A percentile compares a stretch with the other conserved stretches of the same genome.
Evolutionary conservation across 2,329 filamentous ascomycete genomes (phyloP).

Genomic region (Phaeophleospora eucalypticola): DNA sequence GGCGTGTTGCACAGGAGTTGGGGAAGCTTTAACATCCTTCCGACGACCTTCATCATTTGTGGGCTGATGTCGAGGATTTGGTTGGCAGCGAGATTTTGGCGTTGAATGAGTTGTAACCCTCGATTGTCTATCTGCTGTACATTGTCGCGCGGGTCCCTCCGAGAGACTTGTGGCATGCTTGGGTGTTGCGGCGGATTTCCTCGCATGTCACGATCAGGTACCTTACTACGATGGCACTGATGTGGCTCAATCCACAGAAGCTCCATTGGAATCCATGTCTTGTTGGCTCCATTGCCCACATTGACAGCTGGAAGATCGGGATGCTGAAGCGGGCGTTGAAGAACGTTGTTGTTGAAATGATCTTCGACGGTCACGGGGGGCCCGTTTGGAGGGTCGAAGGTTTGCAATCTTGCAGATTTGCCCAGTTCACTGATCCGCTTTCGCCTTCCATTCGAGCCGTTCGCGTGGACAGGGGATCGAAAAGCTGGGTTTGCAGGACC

Average conservation of each 20-base stretch:
- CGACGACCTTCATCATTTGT: constrained; percentile 2
- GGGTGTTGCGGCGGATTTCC: background rate
- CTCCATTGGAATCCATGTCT: constrained; percentile 10
- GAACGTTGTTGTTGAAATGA: constrained; percentile 10
- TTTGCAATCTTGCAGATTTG: background rate
- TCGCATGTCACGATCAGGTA: constrained; percentile 5
- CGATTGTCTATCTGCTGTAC: background rate
- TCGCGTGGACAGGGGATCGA: too few species aligned
- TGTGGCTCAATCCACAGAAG: constrained; percentile 6
- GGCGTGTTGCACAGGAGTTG: background rate
- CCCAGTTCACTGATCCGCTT: constrained; percentile 6
- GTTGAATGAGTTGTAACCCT: background rate
- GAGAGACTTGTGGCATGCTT: constrained; percentile 5
- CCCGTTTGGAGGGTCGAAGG: background rate
- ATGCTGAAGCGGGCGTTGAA: background rate
- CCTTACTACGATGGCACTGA: constrained; percentile 3
- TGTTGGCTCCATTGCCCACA: constrained; percentile 1
- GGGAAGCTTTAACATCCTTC: background rate
- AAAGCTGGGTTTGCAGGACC: background rate
- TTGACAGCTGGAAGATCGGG: constrained; percentile 5
- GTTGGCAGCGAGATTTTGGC: background rate
- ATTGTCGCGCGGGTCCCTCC: background rate
- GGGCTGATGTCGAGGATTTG: background rate
- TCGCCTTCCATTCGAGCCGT: background rate
- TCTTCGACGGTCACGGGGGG: constrained; percentile 2